Evolutionary conservation across 1,139 yeast species (phyloP), one percentile per base, ranked within the genome.

Genomic region (Kodamaea suecica): DNA sequence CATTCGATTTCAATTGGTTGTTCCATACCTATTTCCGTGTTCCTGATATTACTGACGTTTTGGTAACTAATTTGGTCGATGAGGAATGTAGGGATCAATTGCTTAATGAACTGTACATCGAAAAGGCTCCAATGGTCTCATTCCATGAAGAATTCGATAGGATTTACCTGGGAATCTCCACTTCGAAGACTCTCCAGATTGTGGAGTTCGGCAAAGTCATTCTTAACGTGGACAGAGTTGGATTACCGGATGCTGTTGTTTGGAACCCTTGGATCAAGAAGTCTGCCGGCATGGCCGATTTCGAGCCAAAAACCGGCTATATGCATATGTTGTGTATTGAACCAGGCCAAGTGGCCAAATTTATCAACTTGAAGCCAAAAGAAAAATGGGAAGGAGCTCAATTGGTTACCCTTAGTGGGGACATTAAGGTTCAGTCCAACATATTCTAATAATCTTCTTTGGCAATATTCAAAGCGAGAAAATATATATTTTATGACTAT

Each of bases 201-300:
- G 76, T 80, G 31, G 84, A 79, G 42, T 66, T 73, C 41, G 94
- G 94, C 27, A 72, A 76, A 42, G 90, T 85, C 3, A 59, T 78
- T 35, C 81, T 80, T 55, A 78, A 83, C 31, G 63, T 88, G 25
- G 64, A 74, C 39, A 73, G 95, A 53, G 62, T 62, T 19, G 80
- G 81, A 48, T 68, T 90, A 45, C 88, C 84, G 3, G 97, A 92
- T 55, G 76, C 87, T 15, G 97, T 92, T 33, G 97, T 92, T 36
- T 92, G 98, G 98, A 92, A 92, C 59, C 98, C 98, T 17, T 92
- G 97, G 98, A 69, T 76, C 47, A 76, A 82, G 36, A 85, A 84
- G 57, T 78, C 94, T 15, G 70, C 64, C 19, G 82, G 83, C 1
- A 84, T 92, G 90, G 80, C 69, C 24, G 98, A 92, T 60, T 92